Conservation (phyloP, 176 grass and related monocot species). For the Musa beccarii region DNA sequence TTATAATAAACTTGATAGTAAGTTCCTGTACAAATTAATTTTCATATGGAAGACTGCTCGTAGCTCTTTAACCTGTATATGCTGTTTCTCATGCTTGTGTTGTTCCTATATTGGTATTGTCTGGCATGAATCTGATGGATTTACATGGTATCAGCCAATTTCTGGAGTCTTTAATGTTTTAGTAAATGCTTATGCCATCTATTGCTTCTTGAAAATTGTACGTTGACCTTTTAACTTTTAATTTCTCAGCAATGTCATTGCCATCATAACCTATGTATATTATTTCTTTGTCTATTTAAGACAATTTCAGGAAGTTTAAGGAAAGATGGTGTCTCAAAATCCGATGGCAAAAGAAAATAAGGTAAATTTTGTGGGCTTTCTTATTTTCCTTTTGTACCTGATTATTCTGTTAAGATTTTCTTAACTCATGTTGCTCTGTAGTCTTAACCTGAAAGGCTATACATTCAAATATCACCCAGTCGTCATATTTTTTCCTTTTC, state of each 20-base stretch:
- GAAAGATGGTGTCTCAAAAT: conserved; percentile 65
- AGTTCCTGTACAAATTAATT: not conserved
- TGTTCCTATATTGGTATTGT: not conserved
- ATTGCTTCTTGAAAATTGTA: not conserved
- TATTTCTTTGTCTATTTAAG: not conserved
- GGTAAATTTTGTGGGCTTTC: conserved; percentile 25
- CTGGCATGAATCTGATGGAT: not conserved
- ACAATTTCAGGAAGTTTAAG: conserved; percentile 84
- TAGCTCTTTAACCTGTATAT: not conserved
- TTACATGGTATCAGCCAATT: not conserved
- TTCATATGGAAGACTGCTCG: not conserved
- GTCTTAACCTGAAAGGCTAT: too few relatives aligned
- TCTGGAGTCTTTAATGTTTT: not conserved
- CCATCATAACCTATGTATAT: not conserved
- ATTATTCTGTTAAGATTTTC: not conserved
- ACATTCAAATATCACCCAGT: too few relatives aligned
- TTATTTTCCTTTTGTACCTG: not conserved
- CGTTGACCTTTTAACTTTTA: not conserved
- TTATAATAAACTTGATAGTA: conserved; percentile 74
- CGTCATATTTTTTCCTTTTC: too few relatives aligned
- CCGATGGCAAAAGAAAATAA: conserved; percentile 39
- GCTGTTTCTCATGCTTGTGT: not conserved
- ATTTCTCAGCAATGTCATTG: not conserved
- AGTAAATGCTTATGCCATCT: not conserved
- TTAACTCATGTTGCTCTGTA: too few relatives aligned